phyloP scores from a whole-genome alignment of 495 filamentous ascomycete species.

The Penicillium ucsense region DNA sequence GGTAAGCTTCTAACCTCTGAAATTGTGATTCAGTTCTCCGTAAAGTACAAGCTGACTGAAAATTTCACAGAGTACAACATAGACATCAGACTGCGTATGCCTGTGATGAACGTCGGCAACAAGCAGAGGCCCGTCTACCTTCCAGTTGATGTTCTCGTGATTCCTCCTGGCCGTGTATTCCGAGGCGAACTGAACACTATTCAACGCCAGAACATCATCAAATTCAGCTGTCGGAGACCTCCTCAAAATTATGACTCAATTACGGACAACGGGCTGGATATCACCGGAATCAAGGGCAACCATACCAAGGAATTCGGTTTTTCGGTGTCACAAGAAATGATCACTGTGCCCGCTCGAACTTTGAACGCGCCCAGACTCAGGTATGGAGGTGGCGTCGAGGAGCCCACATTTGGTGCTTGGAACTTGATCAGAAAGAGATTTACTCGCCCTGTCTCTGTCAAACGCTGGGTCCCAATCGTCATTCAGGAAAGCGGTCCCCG shows the following conservation, averaged over 20 bases:
- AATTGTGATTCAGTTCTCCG: neutral
- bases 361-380: conserved; percentile 7
- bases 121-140: conserved; percentile 44
- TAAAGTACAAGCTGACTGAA: neutral
- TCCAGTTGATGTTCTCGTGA: conserved; percentile 49
- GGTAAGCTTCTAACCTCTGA: conserved; percentile 2
- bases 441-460: neutral
- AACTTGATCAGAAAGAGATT: conserved; percentile 10
- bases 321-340: conserved; percentile 3
- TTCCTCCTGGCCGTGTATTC: conserved; percentile 53
- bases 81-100: conserved; percentile 14
- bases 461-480: conserved; percentile 1
- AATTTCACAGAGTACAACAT: conserved; percentile 9
- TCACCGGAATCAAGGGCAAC: conserved; percentile 33
- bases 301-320: neutral
- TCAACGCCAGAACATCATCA: conserved; percentile 53
- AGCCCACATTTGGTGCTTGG: conserved; percentile 7
- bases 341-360: conserved; percentile 10
- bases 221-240: conserved; percentile 54
- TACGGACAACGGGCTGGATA: conserved; percentile 33
- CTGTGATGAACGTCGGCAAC: conserved; percentile 61
- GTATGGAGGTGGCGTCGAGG: conserved; percentile 2
- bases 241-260: conserved; percentile 55
- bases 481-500: neutral
- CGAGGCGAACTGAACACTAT: conserved; percentile 35